Base-by-base conservation (phyloP, 2,329 filamentous ascomycete genomes). In the Hawksworthiomyces lignivorus region DNA sequence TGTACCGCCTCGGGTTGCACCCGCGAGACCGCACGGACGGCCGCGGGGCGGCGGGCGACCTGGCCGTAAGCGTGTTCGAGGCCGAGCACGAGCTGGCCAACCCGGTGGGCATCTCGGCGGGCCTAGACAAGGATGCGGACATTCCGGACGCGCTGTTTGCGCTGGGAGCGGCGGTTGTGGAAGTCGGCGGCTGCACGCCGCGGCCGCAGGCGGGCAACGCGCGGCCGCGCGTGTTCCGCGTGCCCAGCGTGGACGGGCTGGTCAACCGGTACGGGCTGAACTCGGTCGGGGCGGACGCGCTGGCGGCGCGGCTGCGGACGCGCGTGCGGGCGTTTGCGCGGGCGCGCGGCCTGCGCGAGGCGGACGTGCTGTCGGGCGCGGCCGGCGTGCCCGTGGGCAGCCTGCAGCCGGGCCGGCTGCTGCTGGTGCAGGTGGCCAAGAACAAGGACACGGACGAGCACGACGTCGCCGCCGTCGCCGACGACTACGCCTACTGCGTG, bases 201-300 rank as follows among this genome's bases (percentile, higher is more conserved):
- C 65, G 78, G n/a, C 83, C 90, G 0, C 92, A 98, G 59, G 74
- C 76, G 6, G 92, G 92, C 7, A 98, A 98, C 63, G 80, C 85
- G 0, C 82, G 80, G 52, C 89, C 90, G 1, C 79, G 92, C 49
- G 85, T 96, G 20, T 98, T 95, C 66, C 79, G 92, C 18, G 67
- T 97, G 6, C 82, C 86, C 0, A 81, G 78, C 24, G 78, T 95
- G 49, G 82, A 94, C 51, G 88, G 86, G 14, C 72, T 98, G 60
- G 87, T 98, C 61, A 98, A 98, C 62, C 81, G 92, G 28, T 98
- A 96, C 64, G 92, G 92, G 0, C 78, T 98, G 54, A 97, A 97
- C 65, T 94, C 87, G 11, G 76, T 83, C 46, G 92, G 92, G 17
- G 89, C 89, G 2, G 90, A 95, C 57, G 77, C 82, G 53, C 84